Base-by-base conservation (phyloP, 345 rosid species). In the Euphorbia peplus region DNA sequence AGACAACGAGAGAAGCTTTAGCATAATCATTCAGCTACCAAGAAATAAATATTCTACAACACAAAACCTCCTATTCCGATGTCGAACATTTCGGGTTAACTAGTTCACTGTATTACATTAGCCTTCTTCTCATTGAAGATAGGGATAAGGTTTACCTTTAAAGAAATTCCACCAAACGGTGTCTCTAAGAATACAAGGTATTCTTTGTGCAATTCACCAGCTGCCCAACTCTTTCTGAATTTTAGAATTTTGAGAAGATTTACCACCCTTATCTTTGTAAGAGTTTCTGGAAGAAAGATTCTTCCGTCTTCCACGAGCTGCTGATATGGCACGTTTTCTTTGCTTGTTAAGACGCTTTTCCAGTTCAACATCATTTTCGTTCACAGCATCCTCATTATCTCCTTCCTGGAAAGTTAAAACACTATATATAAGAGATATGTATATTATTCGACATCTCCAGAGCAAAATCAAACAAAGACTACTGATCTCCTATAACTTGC, bases 251-350 rank as follows among this genome's bases (percentile, higher is more conserved):
- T 83, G 81, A 13, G 85, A 88, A 39, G 84, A 84, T 70, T 77
- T 81, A 12, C 93, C 85, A 42, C 97, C 98, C 79, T 89, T 90
- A 79, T 87, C 95, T 68, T 93, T 93, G 86, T 85, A 88, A 0
- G 85, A 83, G 79, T 91, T 93, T 86, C 98, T 89, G 15, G 98
- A 89, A 39, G 84, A 68, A 69, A 70, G 61, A 51, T 77, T 73
- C 85, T 76, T 88, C 64, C 80, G 70, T 22, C 89, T 78, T 71
- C 90, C 81, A 6, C 78, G 84, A n/a, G 85, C 95, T 25, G 83
- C 88, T 44, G 88, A 81, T 71, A 89, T 75, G 5, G 90, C 95
- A 37, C 75, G 85, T 37, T 88, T 81, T 79, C 92, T 89, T 81
- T 89, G 88, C 81, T 93, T 91, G 63, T 81, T 81, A 77, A 93